Evolutionary conservation across 495 filamentous ascomycete species (phyloP).

Genomic region (Xylaria intraflava): DNA sequence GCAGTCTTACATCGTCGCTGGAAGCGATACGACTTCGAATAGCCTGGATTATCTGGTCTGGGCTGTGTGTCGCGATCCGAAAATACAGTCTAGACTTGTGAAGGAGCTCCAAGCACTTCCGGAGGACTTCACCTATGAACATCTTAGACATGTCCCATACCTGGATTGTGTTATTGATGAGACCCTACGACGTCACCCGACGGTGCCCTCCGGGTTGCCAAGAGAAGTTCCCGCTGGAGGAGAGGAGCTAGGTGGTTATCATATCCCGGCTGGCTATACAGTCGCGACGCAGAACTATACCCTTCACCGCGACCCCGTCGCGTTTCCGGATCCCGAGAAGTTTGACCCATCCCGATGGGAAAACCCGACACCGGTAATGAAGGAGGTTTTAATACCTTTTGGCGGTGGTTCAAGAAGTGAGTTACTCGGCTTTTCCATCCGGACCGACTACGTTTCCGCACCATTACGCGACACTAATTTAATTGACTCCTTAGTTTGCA

Average conservation of each 20-base stretch:
- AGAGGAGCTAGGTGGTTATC: conserved; percentile 17
- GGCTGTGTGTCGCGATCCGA: conserved; percentile 25
- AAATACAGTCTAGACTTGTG: conserved; percentile 34
- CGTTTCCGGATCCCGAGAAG: conserved; percentile 24
- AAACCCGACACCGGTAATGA: conserved; percentile 10
- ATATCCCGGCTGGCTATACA: conserved; percentile 20
- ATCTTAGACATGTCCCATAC: conserved; percentile 37
- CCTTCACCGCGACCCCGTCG: conserved; percentile 21
- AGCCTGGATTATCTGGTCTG: conserved; percentile 40
- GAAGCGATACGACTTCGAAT: conserved; percentile 45
- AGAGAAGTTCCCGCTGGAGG: conserved; percentile 25
- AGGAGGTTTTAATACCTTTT: conserved; percentile 8
- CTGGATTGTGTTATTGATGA: conserved; percentile 51
- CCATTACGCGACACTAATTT: neutral
- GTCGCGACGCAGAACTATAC: conserved; percentile 24
- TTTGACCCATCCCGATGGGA: conserved; percentile 14
- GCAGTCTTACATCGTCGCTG: conserved; percentile 42
- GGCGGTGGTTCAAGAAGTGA: conserved; percentile 7
- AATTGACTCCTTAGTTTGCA: conserved; percentile 1
- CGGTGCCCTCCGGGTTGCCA: conserved; percentile 37
- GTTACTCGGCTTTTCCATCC: neutral
- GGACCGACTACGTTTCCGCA: neutral
- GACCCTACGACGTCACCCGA: conserved; percentile 45
- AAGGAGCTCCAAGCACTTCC: conserved; percentile 35
- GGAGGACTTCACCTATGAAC: conserved; percentile 32